Conservation (phyloP, 108 stramenopile genomes). For the Fistulifera pelliculosa region DNA sequence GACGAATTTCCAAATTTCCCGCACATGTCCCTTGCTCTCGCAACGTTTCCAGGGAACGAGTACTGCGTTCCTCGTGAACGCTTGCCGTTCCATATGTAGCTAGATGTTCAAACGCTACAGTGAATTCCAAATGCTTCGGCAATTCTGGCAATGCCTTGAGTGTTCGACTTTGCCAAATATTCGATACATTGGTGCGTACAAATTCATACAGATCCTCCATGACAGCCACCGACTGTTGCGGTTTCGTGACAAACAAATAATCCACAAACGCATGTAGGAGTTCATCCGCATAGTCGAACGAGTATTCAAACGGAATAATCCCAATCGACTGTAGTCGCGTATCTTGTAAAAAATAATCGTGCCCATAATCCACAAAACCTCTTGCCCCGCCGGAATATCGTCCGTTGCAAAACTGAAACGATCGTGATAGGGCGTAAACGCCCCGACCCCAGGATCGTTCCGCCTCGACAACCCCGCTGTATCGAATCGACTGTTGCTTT, state of each 20-base stretch:
- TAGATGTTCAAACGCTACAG: neutral
- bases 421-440: conserved; percentile 31
- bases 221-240: no score
- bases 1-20: conserved; percentile 9
- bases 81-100: neutral
- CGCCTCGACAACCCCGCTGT: conserved; percentile 8
- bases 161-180: neutral
- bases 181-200: no score
- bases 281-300: neutral
- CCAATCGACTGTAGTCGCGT: neutral
- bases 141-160: neutral
- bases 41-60: conserved; percentile 25
- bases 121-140: neutral
- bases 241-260: no score
- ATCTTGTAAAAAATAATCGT: conserved; percentile 15
- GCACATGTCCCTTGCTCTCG: conserved; percentile 35
- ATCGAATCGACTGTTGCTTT: neutral
- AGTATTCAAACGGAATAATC: neutral
- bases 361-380: conserved; percentile 51
- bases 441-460: conserved; percentile 43
- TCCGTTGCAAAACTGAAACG: conserved; percentile 24
- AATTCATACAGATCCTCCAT: no score
- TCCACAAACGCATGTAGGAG: neutral
- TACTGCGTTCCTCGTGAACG: neutral
- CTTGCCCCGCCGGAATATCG: conserved; percentile 44